phyloP scores from a whole-genome alignment of 345 rosid species.

The Syzygium aromaticum region DNA sequence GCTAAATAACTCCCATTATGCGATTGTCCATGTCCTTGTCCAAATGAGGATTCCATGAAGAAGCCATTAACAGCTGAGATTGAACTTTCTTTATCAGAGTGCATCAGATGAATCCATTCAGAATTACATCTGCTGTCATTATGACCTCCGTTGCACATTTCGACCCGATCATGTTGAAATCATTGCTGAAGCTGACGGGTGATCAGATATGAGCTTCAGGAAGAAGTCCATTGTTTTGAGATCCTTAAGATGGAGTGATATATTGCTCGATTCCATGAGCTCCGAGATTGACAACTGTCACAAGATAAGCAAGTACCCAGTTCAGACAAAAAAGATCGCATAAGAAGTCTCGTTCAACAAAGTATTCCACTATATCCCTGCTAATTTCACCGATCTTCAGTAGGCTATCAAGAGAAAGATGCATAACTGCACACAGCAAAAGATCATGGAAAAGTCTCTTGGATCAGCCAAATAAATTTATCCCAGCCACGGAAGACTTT shows the following conservation, averaged over 20 bases:
- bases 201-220: not conserved
- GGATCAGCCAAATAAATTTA: not conserved
- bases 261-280: not conserved
- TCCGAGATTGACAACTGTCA: not conserved
- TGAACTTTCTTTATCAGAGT: not conserved
- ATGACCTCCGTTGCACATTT: not conserved
- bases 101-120: not conserved
- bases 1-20: not conserved
- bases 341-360: not conserved
- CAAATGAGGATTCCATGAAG: not conserved
- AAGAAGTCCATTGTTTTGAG: not conserved
- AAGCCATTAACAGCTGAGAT: not conserved
- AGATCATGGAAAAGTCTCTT: not conserved
- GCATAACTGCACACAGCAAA: not conserved
- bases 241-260: not conserved
- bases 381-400: not conserved
- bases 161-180: not conserved
- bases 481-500: not conserved
- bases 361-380: not conserved
- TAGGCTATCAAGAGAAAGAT: not conserved
- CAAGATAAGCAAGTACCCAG: not conserved
- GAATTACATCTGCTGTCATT: not conserved
- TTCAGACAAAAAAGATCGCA: not conserved
- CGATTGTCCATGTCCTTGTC: not conserved
- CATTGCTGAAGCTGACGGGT: not conserved